These are phyloP conservation scores for Moesziomyces parantarcticus DNA, from an alignment of 1,284 basidiomycete genomes.

Conservation along the genomic window DNA sequence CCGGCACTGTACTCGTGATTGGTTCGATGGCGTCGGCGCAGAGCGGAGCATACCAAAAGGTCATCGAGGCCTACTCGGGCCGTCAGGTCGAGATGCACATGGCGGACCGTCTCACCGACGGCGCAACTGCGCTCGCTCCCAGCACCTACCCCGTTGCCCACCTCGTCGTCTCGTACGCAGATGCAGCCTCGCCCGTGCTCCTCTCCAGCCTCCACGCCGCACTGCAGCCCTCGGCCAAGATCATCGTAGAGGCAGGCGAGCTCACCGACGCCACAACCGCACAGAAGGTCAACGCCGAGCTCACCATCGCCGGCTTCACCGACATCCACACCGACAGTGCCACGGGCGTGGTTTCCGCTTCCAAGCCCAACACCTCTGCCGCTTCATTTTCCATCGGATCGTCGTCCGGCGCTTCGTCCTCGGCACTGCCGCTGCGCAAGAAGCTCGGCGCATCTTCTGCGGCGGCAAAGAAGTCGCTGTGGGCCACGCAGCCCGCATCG, in stretches of 20 bases:
- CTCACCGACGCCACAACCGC: conserved; percentile 29
- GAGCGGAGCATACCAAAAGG: conserved; percentile 58
- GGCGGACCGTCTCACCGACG: conserved; percentile 65
- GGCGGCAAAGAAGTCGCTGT: conserved; percentile 57
- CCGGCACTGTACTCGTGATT: conserved; percentile 55
- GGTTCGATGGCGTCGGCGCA: conserved; percentile 61
- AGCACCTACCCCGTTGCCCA: conserved; percentile 47
- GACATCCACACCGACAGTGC: conserved; percentile 23
- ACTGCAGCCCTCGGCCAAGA: conserved; percentile 40
- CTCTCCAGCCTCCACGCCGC: conserved; percentile 45
- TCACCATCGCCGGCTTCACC: conserved; percentile 56
- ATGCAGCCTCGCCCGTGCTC: conserved; percentile 43
- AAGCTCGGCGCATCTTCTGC: conserved; percentile 33
- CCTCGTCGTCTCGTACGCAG: conserved; percentile 45
- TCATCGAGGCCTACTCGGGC: conserved; percentile 46
- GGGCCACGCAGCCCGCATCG: conserved; percentile 58
- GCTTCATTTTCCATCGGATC: conserved; percentile 39
- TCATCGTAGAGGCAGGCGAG: conserved; percentile 46
- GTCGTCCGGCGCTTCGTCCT: conserved; percentile 24
- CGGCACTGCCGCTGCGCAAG: conserved; percentile 52
- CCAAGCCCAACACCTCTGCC: conserved; percentile 12
- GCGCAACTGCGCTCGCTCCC: conserved; percentile 44
- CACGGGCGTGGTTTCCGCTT: conserved; percentile 17
- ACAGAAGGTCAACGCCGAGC: conserved; percentile 45
- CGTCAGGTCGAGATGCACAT: conserved; percentile 65